Evolutionary conservation across 2,329 filamentous ascomycete species (phyloP), one percentile per base, ranked within the genome.

Genomic region (Juglanconis sp.): DNA sequence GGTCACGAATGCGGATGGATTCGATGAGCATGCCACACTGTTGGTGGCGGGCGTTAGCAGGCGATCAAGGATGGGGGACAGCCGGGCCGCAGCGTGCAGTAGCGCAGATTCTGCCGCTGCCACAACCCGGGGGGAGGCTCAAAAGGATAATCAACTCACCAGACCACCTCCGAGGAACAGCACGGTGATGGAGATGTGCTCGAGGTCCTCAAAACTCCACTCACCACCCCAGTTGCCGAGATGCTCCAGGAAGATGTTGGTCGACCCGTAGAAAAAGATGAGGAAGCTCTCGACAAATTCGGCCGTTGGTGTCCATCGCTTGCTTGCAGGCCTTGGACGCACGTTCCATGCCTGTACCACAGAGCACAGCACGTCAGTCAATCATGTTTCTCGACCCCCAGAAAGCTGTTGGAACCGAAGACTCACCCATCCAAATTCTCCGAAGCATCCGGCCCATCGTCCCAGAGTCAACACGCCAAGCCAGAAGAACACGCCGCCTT

Each of bases 401-500:
- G 15, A 8, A 9, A 36, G 30, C 13, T n/a, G 32, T 15, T 31
- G 42, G 53, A 40, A 32, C 38, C 40, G 4, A 2, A 48, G 52
- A 74, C 77, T 70, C 66, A 83, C 81, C 94, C 94, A 98, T 65
- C 94, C 94, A 59, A 94, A 83, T 62, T 96, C 91, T 60, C 90
- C 87, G 72, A 96, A 98, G 72, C 90, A 90, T 32, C 94, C 94
- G 70, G 92, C 86, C 89, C 92, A 97, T 59, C 94, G 88, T 35
- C 92, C 92, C 4, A 98, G 81, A 0, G 91, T 96, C 62, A 97
- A 77, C 24, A 96, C 76, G 8, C 94, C 94, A 64, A 96, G 91
- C 87, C 91, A 95, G 77, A 97, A 92, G 79, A 98, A 98, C 57
- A 98, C 89, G 3, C 91, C 91, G 50, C 94, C 94, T 73, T 98